These are phyloP conservation scores for Auriscalpium vulgare DNA, from an alignment of 768 basidiomycete species.

Conservation along the genomic window DNA sequence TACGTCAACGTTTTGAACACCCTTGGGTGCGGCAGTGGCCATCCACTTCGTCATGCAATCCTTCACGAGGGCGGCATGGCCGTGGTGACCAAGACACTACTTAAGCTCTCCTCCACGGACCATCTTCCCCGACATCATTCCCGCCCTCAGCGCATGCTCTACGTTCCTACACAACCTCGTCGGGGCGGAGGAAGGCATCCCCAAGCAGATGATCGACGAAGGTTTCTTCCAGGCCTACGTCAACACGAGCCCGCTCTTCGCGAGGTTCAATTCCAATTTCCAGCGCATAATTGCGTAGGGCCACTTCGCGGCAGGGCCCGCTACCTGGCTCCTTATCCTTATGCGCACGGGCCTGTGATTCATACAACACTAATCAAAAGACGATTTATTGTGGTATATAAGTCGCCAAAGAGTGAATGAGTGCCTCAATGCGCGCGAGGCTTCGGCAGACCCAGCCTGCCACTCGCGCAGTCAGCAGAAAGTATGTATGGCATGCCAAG, in stretches of 20 bases:
- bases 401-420: too few relatives aligned
- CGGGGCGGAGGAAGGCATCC: constrained; percentile 31
- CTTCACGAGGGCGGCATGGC: constrained; percentile 25
- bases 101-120: constrained; percentile 18
- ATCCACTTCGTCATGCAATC: constrained; percentile 26
- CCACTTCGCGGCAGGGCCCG: too few relatives aligned
- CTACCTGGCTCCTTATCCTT: too few relatives aligned
- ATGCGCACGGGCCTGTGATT: too few relatives aligned
- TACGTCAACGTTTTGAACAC: constrained; percentile 26
- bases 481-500: too few relatives aligned
- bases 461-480: too few relatives aligned
- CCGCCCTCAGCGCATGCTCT: constrained; percentile 22
- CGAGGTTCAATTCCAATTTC: constrained; percentile 23
- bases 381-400: too few relatives aligned
- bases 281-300: too few relatives aligned
- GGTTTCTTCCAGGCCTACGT: constrained; percentile 26
- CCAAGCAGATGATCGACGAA: constrained; percentile 23
- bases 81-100: constrained; percentile 23
- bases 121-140: constrained; percentile 15
- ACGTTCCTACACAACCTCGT: constrained; percentile 28
- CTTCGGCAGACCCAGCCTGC: too few relatives aligned
- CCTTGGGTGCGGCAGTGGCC: constrained; percentile 20
- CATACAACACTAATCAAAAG: too few relatives aligned
- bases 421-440: too few relatives aligned
- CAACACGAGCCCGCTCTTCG: constrained; percentile 22